Percentiles rank a stretch among this genome's conserved stretches.
Conservation (phyloP, 176 grass and related monocot genomes). For the Musa itinerans region DNA sequence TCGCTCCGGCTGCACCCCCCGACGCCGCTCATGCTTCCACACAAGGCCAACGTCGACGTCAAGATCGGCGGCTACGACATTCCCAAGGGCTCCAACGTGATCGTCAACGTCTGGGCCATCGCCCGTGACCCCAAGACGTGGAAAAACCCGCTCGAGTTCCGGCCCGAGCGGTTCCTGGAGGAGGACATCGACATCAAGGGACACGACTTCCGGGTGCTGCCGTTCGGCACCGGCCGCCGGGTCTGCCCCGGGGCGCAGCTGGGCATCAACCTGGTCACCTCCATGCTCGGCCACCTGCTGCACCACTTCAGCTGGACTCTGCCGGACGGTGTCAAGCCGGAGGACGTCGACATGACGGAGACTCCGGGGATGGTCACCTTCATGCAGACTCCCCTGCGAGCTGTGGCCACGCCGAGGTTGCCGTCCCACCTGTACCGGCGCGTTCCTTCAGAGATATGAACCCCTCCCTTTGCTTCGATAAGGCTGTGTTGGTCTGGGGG, state of each 20-base stretch:
- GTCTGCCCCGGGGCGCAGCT: conserved; percentile 68
- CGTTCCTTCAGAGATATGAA: conserved; percentile 41
- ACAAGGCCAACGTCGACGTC: conserved; percentile 47
- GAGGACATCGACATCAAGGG: conserved; percentile 66
- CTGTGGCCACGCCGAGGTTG: conserved; percentile 39
- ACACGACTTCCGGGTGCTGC: conserved; percentile 46
- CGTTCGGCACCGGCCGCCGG: conserved; percentile 49
- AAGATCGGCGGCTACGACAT: conserved; percentile 51
- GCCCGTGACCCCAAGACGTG: conserved; percentile 48
- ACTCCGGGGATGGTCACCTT: conserved; percentile 51
- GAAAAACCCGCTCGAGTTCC: conserved; percentile 51
- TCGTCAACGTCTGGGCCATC: conserved; percentile 67
- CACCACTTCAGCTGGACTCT: conserved; percentile 68
- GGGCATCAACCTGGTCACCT: conserved; percentile 47
- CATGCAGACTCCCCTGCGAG: conserved; percentile 47
- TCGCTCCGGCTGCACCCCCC: conserved; percentile 55
- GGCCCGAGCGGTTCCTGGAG: conserved; percentile 52
- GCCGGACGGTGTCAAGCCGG: conserved; percentile 31
- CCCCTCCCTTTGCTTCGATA: not conserved
- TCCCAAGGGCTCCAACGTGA: conserved; percentile 52
- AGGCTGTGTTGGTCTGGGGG: too few relatives aligned
- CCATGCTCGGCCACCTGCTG: conserved; percentile 55
- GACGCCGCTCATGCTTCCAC: conserved; percentile 60
- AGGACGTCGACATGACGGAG: conserved; percentile 54
- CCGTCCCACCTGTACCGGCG: conserved; percentile 39